These are phyloP conservation scores for Adansonia gregorii DNA, from an alignment of 441 rosid genomes.

Conservation along the genomic window DNA sequence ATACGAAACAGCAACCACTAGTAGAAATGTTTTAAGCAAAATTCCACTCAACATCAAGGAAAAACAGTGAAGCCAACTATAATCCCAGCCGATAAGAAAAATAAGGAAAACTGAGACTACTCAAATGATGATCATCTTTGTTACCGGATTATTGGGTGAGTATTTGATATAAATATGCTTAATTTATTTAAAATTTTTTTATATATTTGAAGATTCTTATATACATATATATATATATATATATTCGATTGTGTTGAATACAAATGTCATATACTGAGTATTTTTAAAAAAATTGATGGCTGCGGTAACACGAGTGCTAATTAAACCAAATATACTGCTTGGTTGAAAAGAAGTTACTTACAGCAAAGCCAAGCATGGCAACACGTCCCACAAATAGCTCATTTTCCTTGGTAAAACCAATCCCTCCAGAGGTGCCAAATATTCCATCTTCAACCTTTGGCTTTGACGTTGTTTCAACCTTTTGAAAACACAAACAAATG, in stretches of 20 bases:
- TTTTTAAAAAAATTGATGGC: neutral
- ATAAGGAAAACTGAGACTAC: neutral
- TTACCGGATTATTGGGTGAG: too few relatives aligned
- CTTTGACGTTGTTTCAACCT: constrained; percentile 53
- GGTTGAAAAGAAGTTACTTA: constrained; percentile 38
- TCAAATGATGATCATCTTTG: neutral
- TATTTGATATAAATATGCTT: too few relatives aligned
- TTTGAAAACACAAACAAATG: neutral
- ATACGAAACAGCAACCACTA: neutral
- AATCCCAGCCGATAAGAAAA: neutral
- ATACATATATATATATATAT: too few relatives aligned
- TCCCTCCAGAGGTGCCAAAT: constrained; percentile 92
- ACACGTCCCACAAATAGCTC: constrained; percentile 97
- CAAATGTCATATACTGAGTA: neutral
- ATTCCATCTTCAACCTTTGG: constrained; percentile 80
- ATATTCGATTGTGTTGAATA: too few relatives aligned
- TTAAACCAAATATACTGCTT: neutral
- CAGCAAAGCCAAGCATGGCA: constrained; percentile 96
- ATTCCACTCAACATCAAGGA: neutral
- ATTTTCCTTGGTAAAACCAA: constrained; percentile 88
- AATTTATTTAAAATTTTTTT: too few relatives aligned
- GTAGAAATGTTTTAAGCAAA: too few relatives aligned
- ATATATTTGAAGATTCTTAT: too few relatives aligned
- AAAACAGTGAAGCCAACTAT: neutral
- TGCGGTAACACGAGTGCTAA: neutral